A percentile compares a stretch with the other conserved stretches of the same genome.
Evolutionary conservation across 2,329 filamentous ascomycete species (phyloP).

Genomic region (Venturia nashicola): DNA sequence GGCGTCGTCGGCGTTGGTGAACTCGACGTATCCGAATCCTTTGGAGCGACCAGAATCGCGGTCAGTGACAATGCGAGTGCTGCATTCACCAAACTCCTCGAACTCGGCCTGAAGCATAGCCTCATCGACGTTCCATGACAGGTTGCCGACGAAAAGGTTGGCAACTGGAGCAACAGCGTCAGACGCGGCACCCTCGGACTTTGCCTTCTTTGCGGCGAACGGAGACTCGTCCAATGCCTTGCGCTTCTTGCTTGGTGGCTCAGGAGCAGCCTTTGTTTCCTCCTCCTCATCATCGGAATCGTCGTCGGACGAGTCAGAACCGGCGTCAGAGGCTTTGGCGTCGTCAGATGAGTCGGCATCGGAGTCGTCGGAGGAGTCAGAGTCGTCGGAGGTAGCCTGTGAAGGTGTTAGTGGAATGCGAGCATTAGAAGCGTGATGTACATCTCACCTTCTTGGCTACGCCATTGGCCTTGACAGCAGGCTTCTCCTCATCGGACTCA

Average conservation of each 20-base stretch:
- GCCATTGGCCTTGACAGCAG: slow-evolving; percentile 22
- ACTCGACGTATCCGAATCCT: slow-evolving; percentile 91
- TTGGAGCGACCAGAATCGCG: slow-evolving; percentile 71
- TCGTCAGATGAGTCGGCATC: slow-evolving; percentile 7
- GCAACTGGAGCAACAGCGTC: slow-evolving; percentile 27
- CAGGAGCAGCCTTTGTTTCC: slow-evolving; percentile 18
- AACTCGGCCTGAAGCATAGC: slow-evolving; percentile 71
- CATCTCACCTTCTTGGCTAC: slow-evolving; percentile 18
- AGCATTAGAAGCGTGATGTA: background rate
- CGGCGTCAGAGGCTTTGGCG: slow-evolving; percentile 15
- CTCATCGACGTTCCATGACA: slow-evolving; percentile 86
- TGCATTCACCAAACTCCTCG: slow-evolving; percentile 59
- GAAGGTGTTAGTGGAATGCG: slow-evolving; percentile 12
- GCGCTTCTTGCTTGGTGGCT: slow-evolving; percentile 47
- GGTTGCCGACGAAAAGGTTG: slow-evolving; percentile 81
- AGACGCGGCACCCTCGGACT: slow-evolving; percentile 41
- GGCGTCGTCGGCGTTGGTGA: slow-evolving; percentile 53
- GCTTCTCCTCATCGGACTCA: slow-evolving; percentile 24
- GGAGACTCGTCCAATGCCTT: slow-evolving; percentile 44
- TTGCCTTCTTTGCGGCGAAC: slow-evolving; percentile 53
- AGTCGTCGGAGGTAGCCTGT: slow-evolving; percentile 17
- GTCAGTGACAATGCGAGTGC: slow-evolving; percentile 69
- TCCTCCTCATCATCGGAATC: slow-evolving; percentile 16
- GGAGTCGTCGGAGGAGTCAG: slow-evolving; percentile 19
- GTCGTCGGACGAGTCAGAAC: background rate